These are phyloP conservation scores for Amoebophrya sp. DNA, from an alignment of 169 alveolate genomes.

Conservation along the genomic window DNA sequence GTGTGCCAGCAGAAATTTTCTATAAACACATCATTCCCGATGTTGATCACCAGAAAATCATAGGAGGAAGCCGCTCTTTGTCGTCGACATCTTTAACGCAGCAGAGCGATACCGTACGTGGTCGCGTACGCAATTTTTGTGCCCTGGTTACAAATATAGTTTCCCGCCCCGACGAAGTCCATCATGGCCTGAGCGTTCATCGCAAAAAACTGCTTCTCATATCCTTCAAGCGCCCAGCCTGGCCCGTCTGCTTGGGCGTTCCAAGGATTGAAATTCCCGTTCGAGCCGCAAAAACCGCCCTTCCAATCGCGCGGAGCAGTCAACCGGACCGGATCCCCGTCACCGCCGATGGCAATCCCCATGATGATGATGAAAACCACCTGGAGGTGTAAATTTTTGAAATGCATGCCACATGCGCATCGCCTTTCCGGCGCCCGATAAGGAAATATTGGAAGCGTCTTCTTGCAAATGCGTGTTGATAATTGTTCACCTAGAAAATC, in stretches of 20 bases:
- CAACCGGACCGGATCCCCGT: constrained; percentile 28
- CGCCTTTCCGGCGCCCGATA: too few species aligned
- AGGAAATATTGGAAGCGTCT: too few species aligned
- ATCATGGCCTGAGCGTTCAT: constrained; percentile 10
- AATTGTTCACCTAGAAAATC: too few species aligned
- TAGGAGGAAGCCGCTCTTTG: too few species aligned
- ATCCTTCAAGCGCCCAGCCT: not conserved
- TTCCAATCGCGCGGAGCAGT: constrained; percentile 31
- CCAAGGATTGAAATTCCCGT: constrained; percentile 26
- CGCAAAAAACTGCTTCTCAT: constrained; percentile 5
- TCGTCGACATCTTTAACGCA: too few species aligned
- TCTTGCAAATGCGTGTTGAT: too few species aligned
- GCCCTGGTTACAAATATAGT: not conserved
- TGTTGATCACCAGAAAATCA: too few species aligned
- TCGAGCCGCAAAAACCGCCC: constrained; percentile 23
- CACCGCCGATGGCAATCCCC: constrained; percentile 26
- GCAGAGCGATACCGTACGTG: too few species aligned
- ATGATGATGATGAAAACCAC: constrained; percentile 20
- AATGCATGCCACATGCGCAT: too few species aligned
- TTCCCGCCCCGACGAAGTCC: not conserved
- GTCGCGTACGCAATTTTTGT: not conserved
- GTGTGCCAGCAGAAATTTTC: too few species aligned
- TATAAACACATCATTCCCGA: too few species aligned
- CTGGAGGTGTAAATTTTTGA: too few species aligned
- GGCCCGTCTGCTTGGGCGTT: not conserved